Evolutionary conservation across 106 monocot genomes (phyloP).

Genomic region (Dioscorea dumetorum): DNA sequence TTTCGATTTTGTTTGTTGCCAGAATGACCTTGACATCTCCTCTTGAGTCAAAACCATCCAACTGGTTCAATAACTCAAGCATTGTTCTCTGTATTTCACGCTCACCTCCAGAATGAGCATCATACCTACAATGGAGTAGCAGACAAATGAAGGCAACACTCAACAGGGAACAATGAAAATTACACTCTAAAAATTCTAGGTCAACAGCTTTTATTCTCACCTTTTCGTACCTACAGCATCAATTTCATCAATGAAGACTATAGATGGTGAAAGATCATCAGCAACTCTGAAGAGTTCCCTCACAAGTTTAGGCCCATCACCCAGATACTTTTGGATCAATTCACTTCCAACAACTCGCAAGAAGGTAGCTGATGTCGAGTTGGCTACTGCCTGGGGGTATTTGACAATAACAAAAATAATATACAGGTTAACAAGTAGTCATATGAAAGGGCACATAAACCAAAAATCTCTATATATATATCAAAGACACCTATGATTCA

Average conservation of each 20-base stretch:
- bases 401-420: too few species aligned
- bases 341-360: slow-evolving; percentile 96
- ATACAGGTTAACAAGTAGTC: too few species aligned
- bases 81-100: slow-evolving; percentile 97
- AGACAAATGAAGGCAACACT: background rate
- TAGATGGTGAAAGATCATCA: slow-evolving; percentile 92
- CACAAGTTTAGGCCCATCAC: slow-evolving; percentile 95
- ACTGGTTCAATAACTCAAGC: slow-evolving; percentile 88
- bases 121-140: slow-evolving; percentile 49
- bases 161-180: too few species aligned
- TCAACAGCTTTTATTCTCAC: slow-evolving; percentile 10
- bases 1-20: slow-evolving; percentile 93
- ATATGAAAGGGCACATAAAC: too few species aligned
- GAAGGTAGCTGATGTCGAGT: slow-evolving; percentile 95
- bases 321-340: slow-evolving; percentile 92
- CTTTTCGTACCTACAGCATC: slow-evolving; percentile 97
- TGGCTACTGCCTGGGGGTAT: slow-evolving; percentile 72
- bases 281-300: slow-evolving; percentile 97
- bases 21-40: slow-evolving; percentile 98
- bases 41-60: slow-evolving; percentile 94
- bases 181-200: background rate
- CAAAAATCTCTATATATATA: too few species aligned
- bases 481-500: too few species aligned
- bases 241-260: slow-evolving; percentile 98
- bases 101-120: slow-evolving; percentile 98